phyloP scores from a whole-genome alignment of 495 filamentous ascomycete species.

The Cryomyces minteri region DNA sequence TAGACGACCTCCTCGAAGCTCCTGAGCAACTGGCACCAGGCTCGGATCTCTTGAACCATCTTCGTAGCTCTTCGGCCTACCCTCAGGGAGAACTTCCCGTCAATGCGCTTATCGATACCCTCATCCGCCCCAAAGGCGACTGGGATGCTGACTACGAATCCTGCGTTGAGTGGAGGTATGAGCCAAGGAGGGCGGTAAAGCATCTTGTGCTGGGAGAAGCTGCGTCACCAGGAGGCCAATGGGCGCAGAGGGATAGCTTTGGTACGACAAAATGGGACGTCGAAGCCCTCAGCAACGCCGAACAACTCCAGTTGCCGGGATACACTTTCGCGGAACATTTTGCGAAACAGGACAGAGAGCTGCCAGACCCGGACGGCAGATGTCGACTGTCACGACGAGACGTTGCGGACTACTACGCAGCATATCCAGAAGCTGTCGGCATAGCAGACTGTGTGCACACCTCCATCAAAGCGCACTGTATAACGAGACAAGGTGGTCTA shows the following conservation, averaged over 20 bases:
- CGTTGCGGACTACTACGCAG: conserved; percentile 37
- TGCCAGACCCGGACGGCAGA: conserved; percentile 28
- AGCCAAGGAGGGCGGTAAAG: conserved; percentile 31
- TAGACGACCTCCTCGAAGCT: conserved; percentile 28
- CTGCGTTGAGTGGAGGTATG: conserved; percentile 36
- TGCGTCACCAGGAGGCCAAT: conserved; percentile 38
- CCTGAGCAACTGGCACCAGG: conserved; percentile 26
- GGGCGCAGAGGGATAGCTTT: conserved; percentile 33
- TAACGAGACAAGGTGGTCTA: conserved; percentile 27
- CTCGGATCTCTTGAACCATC: conserved; percentile 28
- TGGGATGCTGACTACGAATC: conserved; percentile 32
- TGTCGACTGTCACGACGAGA: conserved; percentile 35
- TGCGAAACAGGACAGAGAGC: conserved; percentile 20
- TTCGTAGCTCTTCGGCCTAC: conserved; percentile 43
- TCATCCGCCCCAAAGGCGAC: conserved; percentile 45
- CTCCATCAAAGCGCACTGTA: conserved; percentile 22
- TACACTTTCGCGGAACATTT: conserved; percentile 42
- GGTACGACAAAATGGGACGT: conserved; percentile 30
- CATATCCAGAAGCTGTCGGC: conserved; percentile 34
- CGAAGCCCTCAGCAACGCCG: conserved; percentile 36
- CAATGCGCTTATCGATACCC: conserved; percentile 45
- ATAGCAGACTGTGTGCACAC: conserved; percentile 34
- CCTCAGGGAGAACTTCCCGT: conserved; percentile 47
- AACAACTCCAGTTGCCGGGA: conserved; percentile 44
- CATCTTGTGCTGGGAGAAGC: conserved; percentile 41